These are phyloP conservation scores for Didymella lethalis DNA, from an alignment of 2,329 filamentous ascomycete genomes.

Conservation along the genomic window DNA sequence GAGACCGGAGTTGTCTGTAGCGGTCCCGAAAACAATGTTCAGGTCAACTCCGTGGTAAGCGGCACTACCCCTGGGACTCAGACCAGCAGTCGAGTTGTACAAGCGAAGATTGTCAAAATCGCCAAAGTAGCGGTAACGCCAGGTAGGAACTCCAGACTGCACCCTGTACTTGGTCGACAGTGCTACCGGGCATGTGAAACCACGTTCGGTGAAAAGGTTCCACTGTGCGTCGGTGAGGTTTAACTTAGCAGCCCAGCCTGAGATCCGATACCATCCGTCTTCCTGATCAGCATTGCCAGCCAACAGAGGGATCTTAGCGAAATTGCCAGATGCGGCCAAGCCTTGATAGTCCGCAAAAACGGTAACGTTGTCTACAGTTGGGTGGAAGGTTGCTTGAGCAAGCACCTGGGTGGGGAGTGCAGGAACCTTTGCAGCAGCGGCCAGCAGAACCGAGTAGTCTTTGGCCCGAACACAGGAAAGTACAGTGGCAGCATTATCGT, in stretches of 20 bases:
- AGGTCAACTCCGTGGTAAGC: conserved; percentile 51
- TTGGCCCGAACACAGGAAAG: conserved; percentile 50
- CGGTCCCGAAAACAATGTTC: conserved; percentile 47
- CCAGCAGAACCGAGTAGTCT: conserved; percentile 30
- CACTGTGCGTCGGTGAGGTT: conserved; percentile 36
- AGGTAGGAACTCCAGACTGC: conserved; percentile 43
- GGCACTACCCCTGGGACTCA: conserved; percentile 40
- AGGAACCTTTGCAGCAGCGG: conserved; percentile 39
- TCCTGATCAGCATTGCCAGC: conserved; percentile 38
- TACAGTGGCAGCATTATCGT: conserved; percentile 34
- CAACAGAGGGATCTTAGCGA: conserved; percentile 37
- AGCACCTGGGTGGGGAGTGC: conserved; percentile 36
- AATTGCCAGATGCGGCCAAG: conserved; percentile 31
- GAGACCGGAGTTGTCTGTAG: conserved; percentile 36
- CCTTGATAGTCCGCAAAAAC: conserved; percentile 43
- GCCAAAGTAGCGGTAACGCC: conserved; percentile 50
- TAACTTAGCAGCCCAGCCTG: conserved; percentile 31
- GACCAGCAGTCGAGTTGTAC: conserved; percentile 38
- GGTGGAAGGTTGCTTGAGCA: conserved; percentile 41
- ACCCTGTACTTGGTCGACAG: conserved; percentile 31
- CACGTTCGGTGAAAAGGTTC: conserved; percentile 34
- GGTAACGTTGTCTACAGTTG: conserved; percentile 41
- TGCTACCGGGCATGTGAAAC: conserved; percentile 38
- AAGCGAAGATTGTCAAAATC: conserved; percentile 48
- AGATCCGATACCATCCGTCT: conserved; percentile 40